Evolutionary conservation across 805 yeast genomes (phyloP).

Genomic region (Pichia membranifaciens): DNA sequence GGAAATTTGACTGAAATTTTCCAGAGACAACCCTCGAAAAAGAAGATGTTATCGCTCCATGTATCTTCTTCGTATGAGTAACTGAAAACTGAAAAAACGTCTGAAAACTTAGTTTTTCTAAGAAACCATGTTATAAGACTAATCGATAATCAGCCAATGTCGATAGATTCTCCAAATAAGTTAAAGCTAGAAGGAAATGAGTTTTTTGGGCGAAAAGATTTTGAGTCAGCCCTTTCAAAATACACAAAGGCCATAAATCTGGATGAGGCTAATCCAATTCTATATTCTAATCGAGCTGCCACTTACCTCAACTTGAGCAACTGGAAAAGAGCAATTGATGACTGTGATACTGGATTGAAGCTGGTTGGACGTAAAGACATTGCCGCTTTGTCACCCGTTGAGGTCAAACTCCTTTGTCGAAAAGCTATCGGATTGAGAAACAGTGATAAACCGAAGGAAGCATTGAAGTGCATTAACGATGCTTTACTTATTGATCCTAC

Average conservation of each 20-base stretch:
- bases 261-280: slow-evolving; percentile 38
- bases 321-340: slow-evolving; percentile 44
- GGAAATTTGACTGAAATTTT: too few relatives aligned
- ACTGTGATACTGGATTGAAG: slow-evolving; percentile 45
- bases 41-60: too few relatives aligned
- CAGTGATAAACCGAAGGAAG: slow-evolving; percentile 26
- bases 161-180: neutral
- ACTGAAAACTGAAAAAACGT: too few relatives aligned
- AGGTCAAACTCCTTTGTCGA: slow-evolving; percentile 48
- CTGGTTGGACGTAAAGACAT: slow-evolving; percentile 13
- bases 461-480: slow-evolving; percentile 26
- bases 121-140: too few relatives aligned
- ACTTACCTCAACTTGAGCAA: slow-evolving; percentile 48
- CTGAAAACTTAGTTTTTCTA: too few relatives aligned
- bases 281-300: slow-evolving; percentile 66
- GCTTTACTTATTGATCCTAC: slow-evolving; percentile 39
- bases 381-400: slow-evolving; percentile 15
- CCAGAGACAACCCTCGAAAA: too few relatives aligned
- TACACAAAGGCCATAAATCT: slow-evolving; percentile 46
- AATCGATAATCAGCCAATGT: neutral
- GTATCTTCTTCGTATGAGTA: too few relatives aligned
- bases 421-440: slow-evolving; percentile 37
- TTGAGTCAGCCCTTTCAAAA: neutral
- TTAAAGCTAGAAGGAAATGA: slow-evolving; percentile 6
- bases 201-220: neutral